phyloP scores from a whole-genome alignment of 345 rosid species.

The Xanthoceras sorbifolium region DNA sequence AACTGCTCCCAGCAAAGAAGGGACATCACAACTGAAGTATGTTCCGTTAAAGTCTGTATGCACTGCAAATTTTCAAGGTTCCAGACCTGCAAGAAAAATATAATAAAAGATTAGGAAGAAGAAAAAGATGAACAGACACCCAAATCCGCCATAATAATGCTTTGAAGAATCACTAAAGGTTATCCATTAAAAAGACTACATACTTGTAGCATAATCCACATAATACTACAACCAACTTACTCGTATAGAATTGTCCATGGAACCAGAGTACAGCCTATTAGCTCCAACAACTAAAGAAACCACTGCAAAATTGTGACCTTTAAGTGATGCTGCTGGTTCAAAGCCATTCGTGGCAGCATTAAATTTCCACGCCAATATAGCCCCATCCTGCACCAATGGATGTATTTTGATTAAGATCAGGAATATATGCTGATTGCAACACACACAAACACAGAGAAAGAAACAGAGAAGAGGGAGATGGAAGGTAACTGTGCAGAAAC shows the following conservation, averaged over 20 bases:
- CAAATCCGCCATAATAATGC: not conserved
- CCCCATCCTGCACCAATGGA: slow-evolving; percentile 64
- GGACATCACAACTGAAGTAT: slow-evolving; percentile 88
- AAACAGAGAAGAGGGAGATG: not conserved
- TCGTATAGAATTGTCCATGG: slow-evolving; percentile 87
- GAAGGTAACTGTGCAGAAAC: not conserved
- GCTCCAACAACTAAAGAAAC: slow-evolving; percentile 90
- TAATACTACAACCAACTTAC: slow-evolving; percentile 37
- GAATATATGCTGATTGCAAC: not conserved
- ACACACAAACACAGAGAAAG: not conserved
- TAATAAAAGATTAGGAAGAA: slow-evolving; percentile 3
- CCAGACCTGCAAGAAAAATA: slow-evolving; percentile 64
- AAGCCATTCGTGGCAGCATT: slow-evolving; percentile 62
- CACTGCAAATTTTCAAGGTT: slow-evolving; percentile 89
- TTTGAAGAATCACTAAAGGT: not conserved
- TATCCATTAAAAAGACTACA: slow-evolving; percentile 1
- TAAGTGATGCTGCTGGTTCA: slow-evolving; percentile 83
- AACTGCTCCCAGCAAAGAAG: slow-evolving; percentile 99
- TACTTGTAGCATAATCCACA: not conserved
- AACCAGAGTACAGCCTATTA: slow-evolving; percentile 89
- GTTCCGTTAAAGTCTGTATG: slow-evolving; percentile 75
- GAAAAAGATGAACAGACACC: not conserved
- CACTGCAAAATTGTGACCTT: slow-evolving; percentile 72
- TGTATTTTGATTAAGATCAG: not conserved
- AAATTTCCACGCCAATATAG: slow-evolving; percentile 88